These are phyloP conservation scores for Scleroderma citrinum DNA, from an alignment of 768 basidiomycete genomes.

Conservation along the genomic window DNA sequence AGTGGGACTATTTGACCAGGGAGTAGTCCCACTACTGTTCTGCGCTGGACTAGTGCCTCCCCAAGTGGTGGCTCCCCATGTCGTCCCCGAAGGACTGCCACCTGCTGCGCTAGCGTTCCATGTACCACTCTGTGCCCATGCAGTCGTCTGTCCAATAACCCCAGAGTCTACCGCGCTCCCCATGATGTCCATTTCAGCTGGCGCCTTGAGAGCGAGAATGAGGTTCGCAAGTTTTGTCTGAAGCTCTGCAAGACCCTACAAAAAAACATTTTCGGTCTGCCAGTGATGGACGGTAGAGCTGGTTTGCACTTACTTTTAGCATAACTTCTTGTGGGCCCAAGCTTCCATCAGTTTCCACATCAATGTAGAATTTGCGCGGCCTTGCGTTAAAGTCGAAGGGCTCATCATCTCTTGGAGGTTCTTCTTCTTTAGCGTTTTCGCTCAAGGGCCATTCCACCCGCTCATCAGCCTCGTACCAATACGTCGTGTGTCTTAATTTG, in stretches of 20 bases:
- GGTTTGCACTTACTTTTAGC: conserved; percentile 52
- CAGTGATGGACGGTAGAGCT: too few species aligned
- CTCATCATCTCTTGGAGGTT: conserved; percentile 71
- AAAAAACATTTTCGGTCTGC: neutral
- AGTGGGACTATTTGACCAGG: too few species aligned
- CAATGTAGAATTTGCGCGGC: conserved; percentile 88
- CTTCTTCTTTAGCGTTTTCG: conserved; percentile 81
- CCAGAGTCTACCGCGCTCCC: conserved; percentile 31
- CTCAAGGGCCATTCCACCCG: conserved; percentile 89
- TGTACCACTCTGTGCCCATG: conserved; percentile 21
- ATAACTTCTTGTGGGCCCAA: conserved; percentile 85
- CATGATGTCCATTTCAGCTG: conserved; percentile 51
- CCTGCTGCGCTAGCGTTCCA: conserved; percentile 24
- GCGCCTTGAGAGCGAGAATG: conserved; percentile 66
- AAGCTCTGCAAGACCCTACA: conserved; percentile 68
- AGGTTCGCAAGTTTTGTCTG: conserved; percentile 78
- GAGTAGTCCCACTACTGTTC: too few species aligned
- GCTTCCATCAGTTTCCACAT: conserved; percentile 92
- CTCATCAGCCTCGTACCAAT: conserved; percentile 87
- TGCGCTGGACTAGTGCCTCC: conserved; percentile 14
- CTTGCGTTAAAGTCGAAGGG: conserved; percentile 85
- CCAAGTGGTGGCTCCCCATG: conserved; percentile 25
- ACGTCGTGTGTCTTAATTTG: conserved; percentile 89
- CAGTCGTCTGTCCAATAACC: conserved; percentile 14
- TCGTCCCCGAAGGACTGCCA: conserved; percentile 26